Evolutionary conservation across 495 filamentous ascomycete genomes (phyloP), one percentile per base, ranked within the genome.

Genomic region (Penicillium pancosmium): DNA sequence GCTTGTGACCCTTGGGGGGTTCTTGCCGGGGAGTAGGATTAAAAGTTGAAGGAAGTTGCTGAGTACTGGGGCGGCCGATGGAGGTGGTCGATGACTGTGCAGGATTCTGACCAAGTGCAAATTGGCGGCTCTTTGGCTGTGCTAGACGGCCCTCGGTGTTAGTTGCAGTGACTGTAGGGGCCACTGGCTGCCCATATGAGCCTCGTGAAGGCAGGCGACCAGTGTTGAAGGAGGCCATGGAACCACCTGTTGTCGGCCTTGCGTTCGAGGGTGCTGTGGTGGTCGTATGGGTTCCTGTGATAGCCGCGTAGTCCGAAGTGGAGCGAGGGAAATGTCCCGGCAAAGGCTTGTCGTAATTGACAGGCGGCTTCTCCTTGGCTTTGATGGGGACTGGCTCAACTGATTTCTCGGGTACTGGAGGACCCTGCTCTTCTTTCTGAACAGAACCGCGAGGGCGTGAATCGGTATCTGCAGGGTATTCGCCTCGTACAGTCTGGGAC

Each of bases 141-240:
- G 92, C 86, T 58, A 98, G 88, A 62, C 89, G 88, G 59, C 91
- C 94, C 74, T 97, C 89, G 36, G 86, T 93, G 78, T 95, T 97
- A 40, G 92, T 93, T 69, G 88, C 87, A 54, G 91, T 92, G 62
- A 97, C 85, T 59, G 90, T 88, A 33, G 94, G 92, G 54, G 91
- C 91, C 64, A 89, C 85, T 47, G 94, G 93, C 74, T 91, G 90
- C 62, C 90, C 89, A 70, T 98, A 97, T 51, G 91, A 95, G 51
- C 90, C 88, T 60, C 92, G 82, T 33, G 91, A 90, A 60, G 88
- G 87, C 53, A 94, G 78, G 40, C 87, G 79, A 52, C 82, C 80
- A 50, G 78, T 79, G 52, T 80, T 83, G 63, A 83, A 85, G 12
- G 88, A 91, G 31, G 83, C 82, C 82, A 93, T 87, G 3, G 92